Evolutionary conservation across 2,329 filamentous ascomycete species (phyloP), one percentile per base, ranked within the genome.

Genomic region (Fusarium musae): DNA sequence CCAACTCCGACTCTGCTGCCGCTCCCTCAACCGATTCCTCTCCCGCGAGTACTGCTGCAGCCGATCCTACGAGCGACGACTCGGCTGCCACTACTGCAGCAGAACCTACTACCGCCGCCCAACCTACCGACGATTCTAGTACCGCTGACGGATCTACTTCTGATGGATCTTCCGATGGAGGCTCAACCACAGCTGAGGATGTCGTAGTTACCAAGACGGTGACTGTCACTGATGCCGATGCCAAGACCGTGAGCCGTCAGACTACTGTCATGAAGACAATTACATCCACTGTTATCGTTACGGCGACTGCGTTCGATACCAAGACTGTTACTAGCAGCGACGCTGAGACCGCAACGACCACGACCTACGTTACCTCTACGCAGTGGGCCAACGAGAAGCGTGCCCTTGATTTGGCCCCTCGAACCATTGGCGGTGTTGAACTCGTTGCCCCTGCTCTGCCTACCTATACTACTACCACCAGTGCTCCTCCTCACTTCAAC

Each of bases 251-350:
- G 40, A 81, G 75, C 72, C 70, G 67, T 17, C 75, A 74, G 23
- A 80, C 79, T 7, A 83, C 81, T 11, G 65, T 80, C 32, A 62
- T 78, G 53, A 76, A 72, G 40, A 79, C 78, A 9, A 63, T 79
- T 34, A 78, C 79, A 34, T 77, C 79, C 10, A 83, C 82, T 42
- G 75, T 82, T 23, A 52, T 81, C 56, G 73, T 82, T 28, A 83
- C 82, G 28, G 76, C 74, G 17, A 84, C 82, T 53, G 70, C 69
- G 47, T 82, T 83, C 69, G 69, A 75, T 52, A 84, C 83, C 40
- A 76, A 72, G 26, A 84, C 82, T 59, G 78, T 83, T 60, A 84
- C 83, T 57, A 79, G 75, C 63, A 78, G 71, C 61, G 78, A 81
- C 57, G 77, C 77, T 39, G 76, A 80, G 10, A 82, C 80, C 17